Base-by-base conservation (phyloP, 2,329 filamentous ascomycete species). In the Talaromyces sp. region DNA sequence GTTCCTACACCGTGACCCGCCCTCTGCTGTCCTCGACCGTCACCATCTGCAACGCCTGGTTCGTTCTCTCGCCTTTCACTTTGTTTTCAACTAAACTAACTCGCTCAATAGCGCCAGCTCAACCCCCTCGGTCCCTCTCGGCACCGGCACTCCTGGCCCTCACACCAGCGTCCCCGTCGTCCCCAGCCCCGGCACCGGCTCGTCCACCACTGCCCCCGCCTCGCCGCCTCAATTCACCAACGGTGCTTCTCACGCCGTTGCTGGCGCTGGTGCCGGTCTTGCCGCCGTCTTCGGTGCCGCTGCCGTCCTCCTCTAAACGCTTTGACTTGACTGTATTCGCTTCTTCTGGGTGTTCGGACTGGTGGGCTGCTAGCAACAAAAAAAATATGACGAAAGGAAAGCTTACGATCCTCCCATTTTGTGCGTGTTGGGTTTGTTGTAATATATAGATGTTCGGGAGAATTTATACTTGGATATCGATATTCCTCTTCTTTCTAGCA, bases 1-100 rank as follows among this genome's bases (percentile, higher is more conserved):
- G 88, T 83, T 84, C 87, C 69, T 89, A 86, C 86, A 90, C 81
- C 55, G 79, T 85, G 67, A 82, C 80, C 58, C 76, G 80, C 71
- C 79, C 84, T 63, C 74, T 83, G 67, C 68, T 73, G 66, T 82
- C 81, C 60, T 73, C 86, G 65, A 85, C 82, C 68, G 80, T 88
- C 66, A 75, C 74, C 66, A 69, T 73, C 69, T 78, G 76, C 71
- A 70, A 71, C 70, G 65, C 73, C 68, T 77, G 77, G 75, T 77
- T 74, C 68, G 72, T 61, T 57, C 6, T 59, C 59, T 15, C 7
- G 32, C 4, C 11, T 19, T 13, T 15, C 11, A 1, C 5, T 17
- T 39, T 17, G 4, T 39, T 39, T 39, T 39, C 5, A n/a, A n/a
- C n/a, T n/a, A n/a, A n/a, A n/a, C 36, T 62, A 39, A 56, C 47